phyloP scores from a whole-genome alignment of 1,284 basidiomycete species.

The Leccinum angustisporum region DNA sequence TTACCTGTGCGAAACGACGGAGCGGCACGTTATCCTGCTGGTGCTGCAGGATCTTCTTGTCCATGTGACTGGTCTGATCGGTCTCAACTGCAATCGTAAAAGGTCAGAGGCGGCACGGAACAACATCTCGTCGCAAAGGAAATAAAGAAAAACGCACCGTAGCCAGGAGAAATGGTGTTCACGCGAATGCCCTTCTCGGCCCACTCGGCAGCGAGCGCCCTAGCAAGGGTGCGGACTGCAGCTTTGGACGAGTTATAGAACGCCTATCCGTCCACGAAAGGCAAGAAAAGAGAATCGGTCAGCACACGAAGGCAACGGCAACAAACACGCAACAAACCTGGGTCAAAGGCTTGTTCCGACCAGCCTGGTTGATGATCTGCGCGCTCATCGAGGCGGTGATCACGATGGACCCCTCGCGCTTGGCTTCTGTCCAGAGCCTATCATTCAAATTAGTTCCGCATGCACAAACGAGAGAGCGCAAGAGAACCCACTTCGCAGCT shows the following conservation, averaged over 20 bases:
- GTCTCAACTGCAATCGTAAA: conserved; percentile 31
- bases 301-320: not conserved
- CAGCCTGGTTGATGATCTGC: conserved; percentile 47
- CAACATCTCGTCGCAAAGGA: rapidly evolving
- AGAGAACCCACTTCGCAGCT: conserved; percentile 36
- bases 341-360: conserved; percentile 34
- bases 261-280: conserved; percentile 33
- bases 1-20: conserved; percentile 41
- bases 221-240: conserved; percentile 55
- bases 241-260: conserved; percentile 64
- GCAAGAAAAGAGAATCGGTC: not conserved
- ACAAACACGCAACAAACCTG: conserved; percentile 29
- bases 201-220: conserved; percentile 65
- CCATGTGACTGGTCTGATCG: conserved; percentile 40
- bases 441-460: rapidly evolving
- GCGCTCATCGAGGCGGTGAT: conserved; percentile 52
- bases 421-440: conserved; percentile 17
- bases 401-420: conserved; percentile 37
- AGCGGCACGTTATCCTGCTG: conserved; percentile 41
- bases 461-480: rapidly evolving
- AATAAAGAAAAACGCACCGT: conserved; percentile 37
- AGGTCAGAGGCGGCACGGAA: conserved; percentile 6
- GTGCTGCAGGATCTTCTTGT: conserved; percentile 32
- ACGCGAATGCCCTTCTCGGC: conserved; percentile 52
- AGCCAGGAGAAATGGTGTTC: conserved; percentile 61